Percentiles rank a stretch among this genome's conserved stretches.
Conservation (phyloP, 352 stramenopile genomes). For the Achlya hypogyna region DNA sequence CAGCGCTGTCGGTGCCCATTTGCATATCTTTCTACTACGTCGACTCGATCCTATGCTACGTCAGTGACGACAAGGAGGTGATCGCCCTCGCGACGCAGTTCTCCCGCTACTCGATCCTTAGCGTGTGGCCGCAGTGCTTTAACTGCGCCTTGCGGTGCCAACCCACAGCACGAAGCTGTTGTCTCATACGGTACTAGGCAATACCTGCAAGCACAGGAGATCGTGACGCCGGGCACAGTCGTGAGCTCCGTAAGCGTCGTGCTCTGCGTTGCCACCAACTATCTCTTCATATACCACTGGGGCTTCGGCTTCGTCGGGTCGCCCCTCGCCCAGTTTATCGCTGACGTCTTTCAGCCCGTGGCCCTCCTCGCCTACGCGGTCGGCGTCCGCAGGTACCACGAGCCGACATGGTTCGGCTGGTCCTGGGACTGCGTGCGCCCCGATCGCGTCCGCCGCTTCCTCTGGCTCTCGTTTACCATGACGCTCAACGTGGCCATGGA, state of each 20-base stretch:
- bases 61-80: slow-evolving; percentile 4
- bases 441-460: slow-evolving; percentile 10
- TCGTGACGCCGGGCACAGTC: slow-evolving; percentile 12
- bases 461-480: slow-evolving; percentile 18
- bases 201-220: slow-evolving; percentile 19
- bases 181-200: background rate
- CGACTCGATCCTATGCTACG: background rate
- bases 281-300: slow-evolving; percentile 11
- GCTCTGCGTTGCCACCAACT: slow-evolving; percentile 15
- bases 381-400: background rate
- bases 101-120: slow-evolving; percentile 16
- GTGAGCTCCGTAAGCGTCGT: slow-evolving; percentile 16
- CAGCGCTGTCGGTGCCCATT: slow-evolving; percentile 1
- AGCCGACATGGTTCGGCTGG: slow-evolving; percentile 20
- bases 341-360: slow-evolving; percentile 15
- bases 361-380: slow-evolving; percentile 5
- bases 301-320: slow-evolving; percentile 16
- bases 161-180: background rate
- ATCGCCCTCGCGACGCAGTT: slow-evolving; percentile 3
- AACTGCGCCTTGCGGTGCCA: slow-evolving; percentile 14
- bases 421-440: slow-evolving; percentile 9
- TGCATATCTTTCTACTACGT: slow-evolving; percentile 17
- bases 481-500: slow-evolving; percentile 20
- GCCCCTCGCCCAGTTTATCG: slow-evolving; percentile 14
- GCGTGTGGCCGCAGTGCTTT: slow-evolving; percentile 18